These are phyloP conservation scores for Fraxinus dipetala DNA, from an alignment of 305 asterid species.

Conservation along the genomic window DNA sequence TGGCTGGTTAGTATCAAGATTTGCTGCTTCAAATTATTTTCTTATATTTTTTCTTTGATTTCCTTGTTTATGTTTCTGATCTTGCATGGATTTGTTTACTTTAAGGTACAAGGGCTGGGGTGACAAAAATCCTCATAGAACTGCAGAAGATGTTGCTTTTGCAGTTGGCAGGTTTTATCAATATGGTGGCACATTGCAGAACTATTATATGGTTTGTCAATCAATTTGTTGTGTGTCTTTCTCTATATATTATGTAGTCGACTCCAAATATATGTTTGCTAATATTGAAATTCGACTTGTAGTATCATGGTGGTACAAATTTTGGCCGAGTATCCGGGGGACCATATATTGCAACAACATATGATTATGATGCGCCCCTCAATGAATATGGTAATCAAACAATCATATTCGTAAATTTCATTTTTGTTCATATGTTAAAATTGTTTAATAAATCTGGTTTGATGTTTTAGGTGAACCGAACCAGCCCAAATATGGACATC, in stretches of 20 bases:
- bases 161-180: constrained; percentile 49
- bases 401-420: neutral
- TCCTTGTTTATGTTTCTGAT: neutral
- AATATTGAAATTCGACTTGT: neutral
- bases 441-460: neutral
- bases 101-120: constrained; percentile 50
- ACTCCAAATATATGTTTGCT: neutral
- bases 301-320: constrained; percentile 69
- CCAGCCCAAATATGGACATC: constrained; percentile 48
- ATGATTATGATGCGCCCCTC: constrained; percentile 59
- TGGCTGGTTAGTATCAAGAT: constrained; percentile 30
- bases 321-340: constrained; percentile 59
- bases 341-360: constrained; percentile 50
- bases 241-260: neutral
- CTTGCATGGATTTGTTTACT: neutral
- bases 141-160: constrained; percentile 46
- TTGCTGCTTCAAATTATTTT: neutral
- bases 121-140: constrained; percentile 34
- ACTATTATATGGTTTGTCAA: constrained; percentile 47
- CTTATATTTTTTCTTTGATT: neutral
- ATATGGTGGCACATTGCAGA: constrained; percentile 38
- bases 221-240: neutral
- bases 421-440: neutral
- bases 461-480: constrained; percentile 24
- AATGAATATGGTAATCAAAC: constrained; percentile 44